These are phyloP conservation scores for Akanthomyces dipterigenus DNA, from an alignment of 2,329 filamentous ascomycete genomes.

Conservation along the genomic window DNA sequence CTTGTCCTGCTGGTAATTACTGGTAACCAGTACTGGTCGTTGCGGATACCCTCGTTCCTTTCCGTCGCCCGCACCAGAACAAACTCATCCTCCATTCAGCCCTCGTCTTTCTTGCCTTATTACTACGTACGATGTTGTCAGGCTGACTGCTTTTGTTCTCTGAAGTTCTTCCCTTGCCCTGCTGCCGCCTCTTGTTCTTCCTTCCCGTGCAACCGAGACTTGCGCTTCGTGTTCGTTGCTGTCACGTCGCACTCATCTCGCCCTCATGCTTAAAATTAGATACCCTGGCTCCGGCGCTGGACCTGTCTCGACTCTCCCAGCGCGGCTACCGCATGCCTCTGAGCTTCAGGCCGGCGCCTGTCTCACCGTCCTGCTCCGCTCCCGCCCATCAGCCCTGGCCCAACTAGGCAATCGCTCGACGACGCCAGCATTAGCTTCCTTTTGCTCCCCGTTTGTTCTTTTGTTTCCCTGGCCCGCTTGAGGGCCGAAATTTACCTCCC, in stretches of 20 bases:
- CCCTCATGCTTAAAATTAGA: neutral
- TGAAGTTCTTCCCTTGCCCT: too few species aligned
- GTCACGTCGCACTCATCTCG: neutral
- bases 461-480: neutral
- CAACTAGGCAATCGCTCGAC: neutral
- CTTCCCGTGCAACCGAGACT: neutral
- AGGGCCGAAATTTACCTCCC: too few species aligned
- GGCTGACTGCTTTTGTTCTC: too few species aligned
- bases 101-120: too few species aligned
- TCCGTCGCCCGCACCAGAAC: too few species aligned
- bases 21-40: too few species aligned
- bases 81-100: too few species aligned
- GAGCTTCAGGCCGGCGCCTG: neutral
- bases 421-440: conserved; percentile 1
- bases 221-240: neutral
- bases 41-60: too few species aligned
- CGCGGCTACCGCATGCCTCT: neutral
- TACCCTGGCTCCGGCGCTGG: neutral
- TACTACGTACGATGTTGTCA: too few species aligned
- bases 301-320: neutral
- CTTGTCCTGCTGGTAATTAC: too few species aligned
- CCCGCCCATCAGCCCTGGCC: neutral
- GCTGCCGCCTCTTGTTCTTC: too few species aligned
- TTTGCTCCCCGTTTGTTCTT: neutral
- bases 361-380: neutral